phyloP scores from a whole-genome alignment of 2,329 filamentous ascomycete genomes.

The Pseudohalonectria lignicola region DNA sequence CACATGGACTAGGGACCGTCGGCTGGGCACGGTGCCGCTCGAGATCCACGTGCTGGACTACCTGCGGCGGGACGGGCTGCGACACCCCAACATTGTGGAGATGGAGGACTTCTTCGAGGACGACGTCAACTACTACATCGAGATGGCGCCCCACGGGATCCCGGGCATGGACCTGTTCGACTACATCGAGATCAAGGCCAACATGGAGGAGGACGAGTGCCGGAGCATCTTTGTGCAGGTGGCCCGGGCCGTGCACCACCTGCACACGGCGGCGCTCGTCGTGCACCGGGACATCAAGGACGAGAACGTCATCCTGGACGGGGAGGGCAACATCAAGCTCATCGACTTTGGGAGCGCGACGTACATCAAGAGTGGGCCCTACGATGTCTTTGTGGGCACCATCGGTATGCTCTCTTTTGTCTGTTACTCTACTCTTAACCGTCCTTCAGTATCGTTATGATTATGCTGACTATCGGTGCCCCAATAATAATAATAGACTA shows the following conservation, averaged over 20 bases:
- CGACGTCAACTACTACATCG: slow-evolving; percentile 92
- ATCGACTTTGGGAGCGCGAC: slow-evolving; percentile 98
- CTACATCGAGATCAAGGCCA: slow-evolving; percentile 91
- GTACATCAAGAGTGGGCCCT: slow-evolving; percentile 96
- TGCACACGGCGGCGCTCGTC: slow-evolving; percentile 82
- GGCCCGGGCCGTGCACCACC: slow-evolving; percentile 75
- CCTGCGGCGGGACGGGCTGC: slow-evolving; percentile 60
- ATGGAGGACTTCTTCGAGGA: slow-evolving; percentile 70
- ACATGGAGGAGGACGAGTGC: slow-evolving; percentile 93
- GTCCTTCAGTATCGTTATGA: too few relatives aligned
- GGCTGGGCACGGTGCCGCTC: slow-evolving; percentile 85
- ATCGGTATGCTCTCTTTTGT: slow-evolving; percentile 58
- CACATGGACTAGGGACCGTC: slow-evolving; percentile 92
- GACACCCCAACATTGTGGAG: slow-evolving; percentile 60
- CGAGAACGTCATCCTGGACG: slow-evolving; percentile 93
- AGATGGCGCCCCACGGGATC: slow-evolving; percentile 90
- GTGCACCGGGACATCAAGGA: slow-evolving; percentile 99
- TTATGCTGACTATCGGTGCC: too few relatives aligned
- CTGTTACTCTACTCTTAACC: not conserved
- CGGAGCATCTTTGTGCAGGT: slow-evolving; percentile 94
- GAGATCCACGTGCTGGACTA: slow-evolving; percentile 97
- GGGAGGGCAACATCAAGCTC: slow-evolving; percentile 89
- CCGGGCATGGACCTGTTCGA: slow-evolving; percentile 98
- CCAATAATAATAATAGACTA: slow-evolving; percentile 86
- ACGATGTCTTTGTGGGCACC: slow-evolving; percentile 97